Evolutionary conservation across 768 basidiomycete genomes (phyloP), one percentile per base, ranked within the genome.

Genomic region (Cystofilobasidium capitatum): DNA sequence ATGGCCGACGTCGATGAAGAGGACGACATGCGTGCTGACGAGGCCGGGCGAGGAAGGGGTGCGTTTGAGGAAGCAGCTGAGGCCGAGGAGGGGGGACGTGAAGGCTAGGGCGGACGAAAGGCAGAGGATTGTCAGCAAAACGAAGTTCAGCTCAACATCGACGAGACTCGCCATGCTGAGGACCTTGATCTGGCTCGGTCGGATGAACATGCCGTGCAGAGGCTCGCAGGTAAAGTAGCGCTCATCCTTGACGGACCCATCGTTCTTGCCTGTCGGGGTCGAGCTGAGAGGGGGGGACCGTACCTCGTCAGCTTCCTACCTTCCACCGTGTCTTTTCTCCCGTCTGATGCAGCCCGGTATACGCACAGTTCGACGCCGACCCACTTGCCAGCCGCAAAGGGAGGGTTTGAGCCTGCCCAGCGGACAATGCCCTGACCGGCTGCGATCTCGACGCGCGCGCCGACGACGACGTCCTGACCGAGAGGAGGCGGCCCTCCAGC

Each of bases 341-440:
- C 22, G n/a, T 5, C 10, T 33, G 8, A 33, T 29, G 3, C 54
- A 66, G 40, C 66, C 36, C 26, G 29, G 10, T 22, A 29, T 16
- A 47, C 77, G 69, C 82, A 83, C 55, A 99, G 82, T 74, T 94
- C 92, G 62, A 98, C 85, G 13, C 96, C 96, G 59, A 96, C 82
- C 94, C 94, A 99, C 81, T 88, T 91, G 0, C 96, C 96, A 1
- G 84, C 77, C 26, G 89, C 83, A 76, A 97, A 97, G 2, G 82
- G 81, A 0, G 94, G 77, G 65, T 78, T 93, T 37, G 84, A 70
- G 0, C 94, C 96, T 60, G 82, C 83, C 81, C 91, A 99, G 29
- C 92, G 83, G 55, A 97, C 87, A 55, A 86, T 80, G 2, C 96
- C 96, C 42, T 84, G 82, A 22, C 93, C 92, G 44, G 86, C 85